Base-by-base conservation (phyloP, 2,329 filamentous ascomycete genomes). In the Apiospora phragmitis region DNA sequence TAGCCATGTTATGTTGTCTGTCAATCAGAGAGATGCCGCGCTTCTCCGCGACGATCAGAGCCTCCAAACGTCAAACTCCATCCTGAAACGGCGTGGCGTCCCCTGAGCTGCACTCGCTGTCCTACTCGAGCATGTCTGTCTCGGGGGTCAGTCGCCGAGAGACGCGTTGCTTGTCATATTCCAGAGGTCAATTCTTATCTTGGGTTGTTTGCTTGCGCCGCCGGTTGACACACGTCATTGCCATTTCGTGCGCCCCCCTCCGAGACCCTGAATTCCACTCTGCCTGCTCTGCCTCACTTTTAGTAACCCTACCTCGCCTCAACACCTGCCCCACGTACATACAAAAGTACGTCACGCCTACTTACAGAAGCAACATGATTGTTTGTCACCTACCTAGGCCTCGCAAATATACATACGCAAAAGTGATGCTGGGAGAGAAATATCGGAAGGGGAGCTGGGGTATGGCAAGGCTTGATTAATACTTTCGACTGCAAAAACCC, bases 191-290 rank as follows among this genome's bases (percentile, higher is more conserved):
- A 8, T 16, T 29, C 24, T 59, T 35, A 16, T 62, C 32, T 38
- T 38, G 55, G 49, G 9, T 62, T 35, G 21, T 7, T 35, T 14
- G 55, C n/a, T 62, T 38, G 55, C 55, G 35, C 51, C 18, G 51
- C 51, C 51, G 55, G 29, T 9, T 62, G 32, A 62, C 32, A 62
- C 55, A 62, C 32, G 55, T 62, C 55, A 62, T 62, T 12, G 32
- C 32, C 32, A 21, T n/a, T 35, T 16, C 32, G 51, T 32, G 29
- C 16, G 29, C 51, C 29, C 55, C 55, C 32, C 55, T 62, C 29
- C 21, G 55, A 38, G 55, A 62, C 55, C 55, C 55, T 62, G 55
- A 62, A 38, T 62, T 62, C 55, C 55, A 59, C 51, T 4, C 51
- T 55, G 49, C 49, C 49, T 55, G 35, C 51, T 4, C 51, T 55